A percentile compares a stretch with the other conserved stretches of the same genome.
phyloP scores from a whole-genome alignment of 495 filamentous ascomycete species.

The Hypoxylon fragiforme region DNA sequence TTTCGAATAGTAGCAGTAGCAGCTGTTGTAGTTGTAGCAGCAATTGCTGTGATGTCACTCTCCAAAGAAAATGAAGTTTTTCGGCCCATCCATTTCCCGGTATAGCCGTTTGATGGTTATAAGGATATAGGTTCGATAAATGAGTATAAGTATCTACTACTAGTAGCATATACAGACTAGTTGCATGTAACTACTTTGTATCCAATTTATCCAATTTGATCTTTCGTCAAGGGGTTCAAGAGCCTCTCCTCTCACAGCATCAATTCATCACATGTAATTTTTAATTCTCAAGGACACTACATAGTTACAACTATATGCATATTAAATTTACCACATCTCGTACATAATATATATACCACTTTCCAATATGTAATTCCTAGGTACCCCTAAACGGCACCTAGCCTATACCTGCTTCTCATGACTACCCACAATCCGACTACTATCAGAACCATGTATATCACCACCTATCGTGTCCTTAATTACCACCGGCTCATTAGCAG shows the following conservation, averaged over 20 bases:
- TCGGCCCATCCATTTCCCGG: conserved; percentile 17
- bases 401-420: conserved; percentile 18
- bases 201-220: no score
- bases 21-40: not conserved
- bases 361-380: not conserved
- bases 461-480: conserved; percentile 2
- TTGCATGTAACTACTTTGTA: no score
- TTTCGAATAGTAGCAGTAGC: no score
- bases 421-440: not conserved
- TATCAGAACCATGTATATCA: conserved; percentile 3
- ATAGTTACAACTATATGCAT: no score
- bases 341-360: not conserved
- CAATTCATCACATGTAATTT: no score
- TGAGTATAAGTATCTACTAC: no score
- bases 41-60: not conserved
- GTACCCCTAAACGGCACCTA: not conserved
- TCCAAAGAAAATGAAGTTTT: conserved; percentile 4
- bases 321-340: no score
- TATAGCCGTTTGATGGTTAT: not conserved
- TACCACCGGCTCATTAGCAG: conserved; percentile 3
- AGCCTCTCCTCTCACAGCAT: no score
- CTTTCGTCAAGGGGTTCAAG: no score
- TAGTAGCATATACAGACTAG: no score
- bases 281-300: no score
- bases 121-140: not conserved